Conservation (phyloP, 805 yeast species). For the Yamadazyma sp. region DNA sequence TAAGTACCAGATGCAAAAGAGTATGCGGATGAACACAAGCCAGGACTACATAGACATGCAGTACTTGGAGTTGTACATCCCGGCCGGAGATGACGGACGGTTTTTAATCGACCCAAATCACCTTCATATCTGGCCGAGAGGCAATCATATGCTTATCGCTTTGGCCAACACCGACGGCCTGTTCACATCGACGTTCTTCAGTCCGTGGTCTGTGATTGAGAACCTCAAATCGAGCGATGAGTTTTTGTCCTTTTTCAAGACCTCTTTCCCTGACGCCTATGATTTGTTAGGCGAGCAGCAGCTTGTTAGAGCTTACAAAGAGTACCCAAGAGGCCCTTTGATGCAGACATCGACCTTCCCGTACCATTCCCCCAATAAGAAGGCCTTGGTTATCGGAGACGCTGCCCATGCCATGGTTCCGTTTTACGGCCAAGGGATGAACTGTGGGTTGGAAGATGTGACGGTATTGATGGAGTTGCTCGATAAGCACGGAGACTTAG, state of each 20-base stretch:
- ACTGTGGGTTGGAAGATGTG: slow-evolving; percentile 93
- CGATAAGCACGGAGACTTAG: slow-evolving; percentile 37
- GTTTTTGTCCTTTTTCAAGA: slow-evolving; percentile 53
- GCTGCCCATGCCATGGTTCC: slow-evolving; percentile 98
- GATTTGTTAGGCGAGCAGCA: slow-evolving; percentile 60
- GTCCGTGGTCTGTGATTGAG: slow-evolving; percentile 70
- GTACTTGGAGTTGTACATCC: slow-evolving; percentile 77
- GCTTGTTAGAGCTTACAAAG: slow-evolving; percentile 49
- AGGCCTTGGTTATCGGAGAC: slow-evolving; percentile 77
- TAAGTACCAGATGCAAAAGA: slow-evolving; percentile 65
- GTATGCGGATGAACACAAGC: slow-evolving; percentile 62
- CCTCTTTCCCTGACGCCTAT: slow-evolving; percentile 74
- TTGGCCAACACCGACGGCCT: slow-evolving; percentile 83
- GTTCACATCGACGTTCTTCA: slow-evolving; percentile 87
- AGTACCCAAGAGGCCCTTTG: slow-evolving; percentile 75
- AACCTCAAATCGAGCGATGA: slow-evolving; percentile 44
- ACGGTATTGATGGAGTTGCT: slow-evolving; percentile 56
- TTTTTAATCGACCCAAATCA: slow-evolving; percentile 69
- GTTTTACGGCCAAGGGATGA: slow-evolving; percentile 97
- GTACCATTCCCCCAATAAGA: slow-evolving; percentile 60
- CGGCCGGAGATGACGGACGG: slow-evolving; percentile 42
- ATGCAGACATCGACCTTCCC: slow-evolving; percentile 70
- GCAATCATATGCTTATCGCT: slow-evolving; percentile 84
- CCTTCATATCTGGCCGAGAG: slow-evolving; percentile 91
- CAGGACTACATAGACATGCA: slow-evolving; percentile 84